Base-by-base conservation (phyloP, 1,284 basidiomycete genomes). In the Psilocybe mexicana region DNA sequence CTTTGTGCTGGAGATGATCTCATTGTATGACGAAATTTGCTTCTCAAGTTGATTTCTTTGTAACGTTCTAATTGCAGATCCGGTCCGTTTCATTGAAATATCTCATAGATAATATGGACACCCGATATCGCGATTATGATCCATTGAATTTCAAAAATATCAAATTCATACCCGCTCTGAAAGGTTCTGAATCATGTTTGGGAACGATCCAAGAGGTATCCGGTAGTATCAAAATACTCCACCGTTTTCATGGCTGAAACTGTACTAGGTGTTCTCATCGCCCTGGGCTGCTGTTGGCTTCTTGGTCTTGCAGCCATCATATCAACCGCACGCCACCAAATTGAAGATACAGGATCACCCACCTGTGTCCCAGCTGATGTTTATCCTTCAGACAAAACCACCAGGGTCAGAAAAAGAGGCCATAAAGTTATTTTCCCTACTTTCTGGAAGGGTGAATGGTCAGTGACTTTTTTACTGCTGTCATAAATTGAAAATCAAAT, bases 271-370 rank as follows among this genome's bases (percentile, higher is more conserved):
- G 0, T 96, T 88, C 67, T 84, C 85, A 2, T 68, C 79, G 0
- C 84, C 87, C 40, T 95, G 91, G 79, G 81, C 85, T 1, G 73
- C 79, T 0, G 80, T 98, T 43, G 93, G 93, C 0, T 97, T 96
- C 68, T 72, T 86, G 3, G 78, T 92, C 8, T 75, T 90, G 3
- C 75, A 86, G 46, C 79, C 86, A 1, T 74, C 72, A 18, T 74
- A 86, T 48, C 79, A 81, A n/a, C 76, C 82, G n/a, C 84, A 87
- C 49, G 82, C 83, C 1, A 64, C 73, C 18, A 94, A 94, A 69
- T 78, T 99, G 48, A 86, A 88, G 58, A 76, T 99, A 10, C 78
- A 78, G 26, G 81, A 85, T 36, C 86, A 96, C 69, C 96, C 96
- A 0, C 79, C 89, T 0, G 78, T 88, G 8, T 71, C 79, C 0